Conservation (phyloP, 805 yeast genomes). For the Martiniozyma abietophila region DNA sequence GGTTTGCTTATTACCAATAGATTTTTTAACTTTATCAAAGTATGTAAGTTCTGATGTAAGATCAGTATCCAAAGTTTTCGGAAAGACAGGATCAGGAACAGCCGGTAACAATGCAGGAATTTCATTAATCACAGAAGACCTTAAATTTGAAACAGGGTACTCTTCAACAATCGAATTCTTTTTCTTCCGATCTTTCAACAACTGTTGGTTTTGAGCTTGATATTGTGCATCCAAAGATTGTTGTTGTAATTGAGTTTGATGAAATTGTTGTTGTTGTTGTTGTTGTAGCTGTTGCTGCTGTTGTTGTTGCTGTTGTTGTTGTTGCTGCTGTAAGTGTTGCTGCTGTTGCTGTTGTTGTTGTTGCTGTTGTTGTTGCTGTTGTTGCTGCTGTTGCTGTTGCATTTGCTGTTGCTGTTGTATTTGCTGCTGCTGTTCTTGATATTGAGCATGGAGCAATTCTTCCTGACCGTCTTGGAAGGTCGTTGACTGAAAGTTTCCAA, state of each 20-base stretch:
- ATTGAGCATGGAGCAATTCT: slow-evolving; percentile 9
- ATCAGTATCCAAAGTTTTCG: slow-evolving; percentile 46
- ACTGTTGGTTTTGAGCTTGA: slow-evolving; percentile 7
- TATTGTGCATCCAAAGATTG: slow-evolving; percentile 1
- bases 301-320: not conserved
- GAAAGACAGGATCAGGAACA: slow-evolving; percentile 72
- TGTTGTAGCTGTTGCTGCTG: slow-evolving; percentile 7
- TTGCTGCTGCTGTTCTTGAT: slow-evolving; percentile 4
- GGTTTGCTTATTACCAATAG: slow-evolving; percentile 78
- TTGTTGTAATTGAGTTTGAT: slow-evolving; percentile 8
- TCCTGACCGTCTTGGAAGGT: slow-evolving; percentile 14
- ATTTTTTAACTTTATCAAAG: slow-evolving; percentile 86
- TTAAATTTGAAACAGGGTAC: slow-evolving; percentile 38
- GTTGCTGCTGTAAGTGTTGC: slow-evolving; percentile 3
- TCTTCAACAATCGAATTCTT: slow-evolving; percentile 16
- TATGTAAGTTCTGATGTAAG: slow-evolving; percentile 80
- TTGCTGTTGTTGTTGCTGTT: slow-evolving; percentile 4
- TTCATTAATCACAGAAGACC: slow-evolving; percentile 22
- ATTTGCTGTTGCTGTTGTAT: slow-evolving; percentile 11
- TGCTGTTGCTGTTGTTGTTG: not conserved
- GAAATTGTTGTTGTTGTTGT: slow-evolving; percentile 9
- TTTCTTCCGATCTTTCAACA: slow-evolving; percentile 22
- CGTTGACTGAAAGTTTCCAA: slow-evolving; percentile 73
- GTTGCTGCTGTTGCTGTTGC: slow-evolving; percentile 7
- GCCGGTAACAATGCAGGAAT: slow-evolving; percentile 73